Conservation (phyloP, 2,329 filamentous ascomycete species). For the Aspergillus japonicus region DNA sequence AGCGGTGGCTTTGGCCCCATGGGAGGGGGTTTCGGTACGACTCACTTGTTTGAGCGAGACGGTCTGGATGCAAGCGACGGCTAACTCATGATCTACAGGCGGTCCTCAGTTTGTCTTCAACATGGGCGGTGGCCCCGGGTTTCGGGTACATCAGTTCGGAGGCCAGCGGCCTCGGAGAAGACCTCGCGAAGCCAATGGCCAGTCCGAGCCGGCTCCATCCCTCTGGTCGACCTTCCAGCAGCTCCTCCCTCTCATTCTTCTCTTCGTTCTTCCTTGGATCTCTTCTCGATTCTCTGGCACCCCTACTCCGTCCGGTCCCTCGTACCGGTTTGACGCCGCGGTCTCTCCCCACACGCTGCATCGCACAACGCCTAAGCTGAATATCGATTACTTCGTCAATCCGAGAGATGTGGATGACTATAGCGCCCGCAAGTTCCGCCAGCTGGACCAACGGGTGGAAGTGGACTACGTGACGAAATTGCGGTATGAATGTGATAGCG, state of each 20-base stretch:
- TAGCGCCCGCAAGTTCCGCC: constrained; percentile 65
- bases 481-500: constrained; percentile 69
- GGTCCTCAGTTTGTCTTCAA: constrained; percentile 94
- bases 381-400: constrained; percentile 82
- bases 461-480: constrained; percentile 67
- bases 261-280: constrained; percentile 82
- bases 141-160: constrained; percentile 94
- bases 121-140: constrained; percentile 83
- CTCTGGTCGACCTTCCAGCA: constrained; percentile 62
- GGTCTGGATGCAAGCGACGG: constrained; percentile 18
- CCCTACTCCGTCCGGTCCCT: constrained; percentile 59
- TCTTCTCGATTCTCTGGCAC: constrained; percentile 71
- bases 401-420: constrained; percentile 73
- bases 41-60: not conserved
- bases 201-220: constrained; percentile 52
- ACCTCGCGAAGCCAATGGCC: constrained; percentile 63
- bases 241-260: constrained; percentile 80
- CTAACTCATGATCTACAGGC: constrained; percentile 33
- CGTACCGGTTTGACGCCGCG: constrained; percentile 72
- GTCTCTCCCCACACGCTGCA: constrained; percentile 70
- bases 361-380: constrained; percentile 67
- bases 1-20: constrained; percentile 61
- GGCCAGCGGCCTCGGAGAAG: constrained; percentile 73
- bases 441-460: constrained; percentile 78
- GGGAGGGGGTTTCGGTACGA: constrained; percentile 62